Base-by-base conservation (phyloP, 331 rosid genomes). In the Rhamnella rubrinervis region DNA sequence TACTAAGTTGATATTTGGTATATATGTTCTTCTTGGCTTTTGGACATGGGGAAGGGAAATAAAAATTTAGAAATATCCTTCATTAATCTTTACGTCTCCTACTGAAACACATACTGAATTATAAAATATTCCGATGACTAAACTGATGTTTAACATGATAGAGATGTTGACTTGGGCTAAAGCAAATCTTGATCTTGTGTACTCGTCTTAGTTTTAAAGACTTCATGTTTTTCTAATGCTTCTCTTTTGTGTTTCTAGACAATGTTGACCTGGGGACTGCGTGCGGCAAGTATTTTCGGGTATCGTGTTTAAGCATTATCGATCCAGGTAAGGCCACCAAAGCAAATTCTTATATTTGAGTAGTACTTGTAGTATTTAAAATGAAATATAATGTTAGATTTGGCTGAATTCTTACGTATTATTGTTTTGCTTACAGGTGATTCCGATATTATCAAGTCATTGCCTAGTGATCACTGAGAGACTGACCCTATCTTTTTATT, bases 391-490 rank as follows among this genome's bases (percentile, higher is more conserved):
- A 44, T n/a, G 62, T 52, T 52, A 31, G 5, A 31, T 52, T 65
- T 31, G 5, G 61, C 73, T 51, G 35, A 74, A 59, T 41, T 55
- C 7, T 8, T 18, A 5, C 18, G 9, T 51, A 6, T 10, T 21
- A 0, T 14, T 31, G 3, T 51, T 9, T 62, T 73, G 40, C 46
- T 31, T 67, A 31, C 35, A 85, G 89, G 89, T 72, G 89, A 85
- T 73, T 85, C 86, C 2, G 88, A 81, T 72, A 85, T 85, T 19
- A 85, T 85, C 71, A 85, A 85, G 71, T 63, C 80, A 1, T 68
- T 85, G 49, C 81, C 86, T 1, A 72, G 80, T 55, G 82, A 79
- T 66, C 89, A 78, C 70, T 85, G 82, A 78, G 65, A 23, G 71
- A 23, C 28, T 1, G 4, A 5, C 35, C 7, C 5, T 19, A 8